Base-by-base conservation (phyloP, 2,329 filamentous ascomycete genomes). In the Ophiocordyceps robertsii region DNA sequence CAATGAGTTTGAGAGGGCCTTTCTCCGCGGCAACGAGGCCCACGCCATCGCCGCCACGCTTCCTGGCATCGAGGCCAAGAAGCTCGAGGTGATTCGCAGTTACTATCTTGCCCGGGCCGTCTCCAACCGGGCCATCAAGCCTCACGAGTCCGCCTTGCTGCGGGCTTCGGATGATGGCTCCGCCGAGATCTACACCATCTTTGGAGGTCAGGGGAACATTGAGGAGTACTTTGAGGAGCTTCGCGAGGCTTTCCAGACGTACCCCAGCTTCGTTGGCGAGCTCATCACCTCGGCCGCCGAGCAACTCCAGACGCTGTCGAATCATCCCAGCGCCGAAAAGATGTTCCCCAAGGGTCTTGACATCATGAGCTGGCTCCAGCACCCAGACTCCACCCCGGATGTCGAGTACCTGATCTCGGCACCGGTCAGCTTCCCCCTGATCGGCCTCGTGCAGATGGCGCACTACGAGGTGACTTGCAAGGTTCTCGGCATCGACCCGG, bases 191-290 rank as follows among this genome's bases (percentile, higher is more conserved):
- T 98, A 95, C 69, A 89, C 82, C 50, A 88, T 98, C 47, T 95
- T 96, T 52, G 92, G 92, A 46, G 92, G 92, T 7, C 92, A 98
- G 63, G 92, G 92, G 54, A 98, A 98, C 64, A 96, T 98, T 49
- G 90, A 98, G 65, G 93, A 98, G 67, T 98, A 98, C 67, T 98
- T 98, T 56, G 90, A 98, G 53, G 92, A 98, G 69, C 76, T 98
- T 48, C 81, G 92, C 44, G 84, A 94, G 61, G 77, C 96, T 45
- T 90, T 90, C 69, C 80, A 73, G 54, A 95, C 89, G 46, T 98
- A 98, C 66, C 82, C 85, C 12, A 84, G 84, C 27, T 93, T 98
- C 52, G 79, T 95, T 6, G 83, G 86, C 52, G 87, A 93, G 50
- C 79, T 96, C 49, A 75, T 98, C 56, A 73, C 75, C 27, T 75